These are phyloP conservation scores for Actinomortierella ambigua DNA, from an alignment of 371 early-diverging fungal genomes.

Conservation along the genomic window DNA sequence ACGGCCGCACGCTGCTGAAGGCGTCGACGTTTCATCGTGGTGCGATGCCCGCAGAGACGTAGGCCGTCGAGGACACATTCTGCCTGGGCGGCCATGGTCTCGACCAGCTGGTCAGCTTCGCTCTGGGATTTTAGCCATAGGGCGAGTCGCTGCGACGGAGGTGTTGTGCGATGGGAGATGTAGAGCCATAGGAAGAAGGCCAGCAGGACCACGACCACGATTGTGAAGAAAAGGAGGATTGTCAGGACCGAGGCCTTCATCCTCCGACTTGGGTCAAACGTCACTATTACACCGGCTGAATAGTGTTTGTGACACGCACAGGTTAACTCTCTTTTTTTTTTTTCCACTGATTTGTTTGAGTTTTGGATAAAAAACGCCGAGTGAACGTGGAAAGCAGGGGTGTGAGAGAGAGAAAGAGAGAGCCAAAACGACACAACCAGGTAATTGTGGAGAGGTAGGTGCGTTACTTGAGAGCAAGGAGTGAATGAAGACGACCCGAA, in stretches of 20 bases:
- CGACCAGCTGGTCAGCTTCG: slow-evolving; percentile 34
- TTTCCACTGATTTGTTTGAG: too few relatives aligned
- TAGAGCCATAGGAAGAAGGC: slow-evolving; percentile 29
- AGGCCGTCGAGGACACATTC: slow-evolving; percentile 23
- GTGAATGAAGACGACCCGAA: too few relatives aligned
- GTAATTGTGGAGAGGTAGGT: too few relatives aligned
- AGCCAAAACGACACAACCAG: too few relatives aligned
- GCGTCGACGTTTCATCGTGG: slow-evolving; percentile 7
- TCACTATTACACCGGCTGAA: too few relatives aligned
- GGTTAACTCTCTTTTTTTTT: background rate
- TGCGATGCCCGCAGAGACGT: slow-evolving; percentile 18
- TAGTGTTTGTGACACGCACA: too few relatives aligned
- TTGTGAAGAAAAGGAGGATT: slow-evolving; percentile 29
- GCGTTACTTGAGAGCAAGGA: too few relatives aligned
- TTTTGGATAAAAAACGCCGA: too few relatives aligned
- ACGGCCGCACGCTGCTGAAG: background rate
- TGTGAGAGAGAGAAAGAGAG: too few relatives aligned
- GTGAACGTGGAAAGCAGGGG: too few relatives aligned
- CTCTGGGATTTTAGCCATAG: slow-evolving; percentile 39
- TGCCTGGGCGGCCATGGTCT: slow-evolving; percentile 32
- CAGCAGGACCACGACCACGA: slow-evolving; percentile 21
- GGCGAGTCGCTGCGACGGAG: slow-evolving; percentile 26
- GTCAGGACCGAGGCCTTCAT: slow-evolving; percentile 35
- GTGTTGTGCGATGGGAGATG: slow-evolving; percentile 26
- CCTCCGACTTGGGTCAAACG: too few relatives aligned